Evolutionary conservation across 2,329 filamentous ascomycete genomes (phyloP), one percentile per base, ranked within the genome.

Genomic region (Lachnellula arida): DNA sequence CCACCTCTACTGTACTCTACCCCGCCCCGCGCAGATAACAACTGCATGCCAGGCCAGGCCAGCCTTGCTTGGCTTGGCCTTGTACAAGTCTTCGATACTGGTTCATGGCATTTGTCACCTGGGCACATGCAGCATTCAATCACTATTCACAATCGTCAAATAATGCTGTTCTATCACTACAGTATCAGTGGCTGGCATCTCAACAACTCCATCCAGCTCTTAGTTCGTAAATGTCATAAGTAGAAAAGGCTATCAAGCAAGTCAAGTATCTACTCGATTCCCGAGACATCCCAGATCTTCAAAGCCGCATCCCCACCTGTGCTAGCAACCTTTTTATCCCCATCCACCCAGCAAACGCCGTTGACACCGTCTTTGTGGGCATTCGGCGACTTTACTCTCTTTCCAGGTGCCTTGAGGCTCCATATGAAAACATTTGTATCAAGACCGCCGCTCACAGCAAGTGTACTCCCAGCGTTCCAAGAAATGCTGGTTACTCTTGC

Each of bases 311-410:
- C 94, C 11, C 86, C 89, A 46, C 94, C 94, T 4, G 84, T 84
- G 64, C 87, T 95, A 9, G 89, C 85, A 49, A 97, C 79, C 74
- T 82, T 89, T 17, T 73, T 73, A 56, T 78, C 78, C 8, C 81
- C 83, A 28, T 79, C 80, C 14, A 89, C 79, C 91, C 93, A 99
- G 12, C 81, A 81, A 15, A 97, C 87, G 15, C 89, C 93, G 63
- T 88, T 91, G 17, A 97, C 91, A 9, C 94, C 94, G 68, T 97
- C 94, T 75, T 97, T 97, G 75, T 99, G 94, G 49, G 93, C 91
- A 68, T 96, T 96, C 22, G 85, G 75, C 14, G 85, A 87, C 76
- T 94, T 93, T 63, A 95, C 82, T 63, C 93, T 82, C 72, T 89
- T 89, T 2, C 90, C 91, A 0, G 93, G 93, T 69, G 90, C 89